Conservation (phyloP, 73 alveolate genomes). For the Paramecium primaurelia region DNA sequence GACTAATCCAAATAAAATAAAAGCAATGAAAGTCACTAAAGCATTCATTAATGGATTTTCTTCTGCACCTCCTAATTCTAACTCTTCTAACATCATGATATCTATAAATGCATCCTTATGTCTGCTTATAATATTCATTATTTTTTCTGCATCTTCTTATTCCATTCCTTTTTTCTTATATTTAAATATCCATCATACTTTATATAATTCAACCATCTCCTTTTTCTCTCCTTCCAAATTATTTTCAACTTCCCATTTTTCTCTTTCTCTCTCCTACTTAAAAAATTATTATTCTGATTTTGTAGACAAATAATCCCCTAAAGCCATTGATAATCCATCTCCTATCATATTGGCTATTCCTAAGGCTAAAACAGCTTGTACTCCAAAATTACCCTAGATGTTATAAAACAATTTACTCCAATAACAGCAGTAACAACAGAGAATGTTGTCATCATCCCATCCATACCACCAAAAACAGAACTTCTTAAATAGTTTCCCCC, state of each 20-base stretch:
- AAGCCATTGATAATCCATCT: slow-evolving; percentile 52
- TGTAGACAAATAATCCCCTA: slow-evolving; percentile 57
- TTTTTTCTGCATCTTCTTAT: slow-evolving; percentile 28
- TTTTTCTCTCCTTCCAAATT: slow-evolving; percentile 54
- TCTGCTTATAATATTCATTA: not conserved
- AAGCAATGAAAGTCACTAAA: slow-evolving; percentile 41
- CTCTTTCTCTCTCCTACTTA: slow-evolving; percentile 28
- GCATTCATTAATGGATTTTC: slow-evolving; percentile 51
- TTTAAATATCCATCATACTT: not conserved
- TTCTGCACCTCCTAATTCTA: slow-evolving; percentile 50
- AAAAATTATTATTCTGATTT: slow-evolving; percentile 42
- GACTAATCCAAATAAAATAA: slow-evolving; percentile 48
- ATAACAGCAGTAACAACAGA: slow-evolving; percentile 41
- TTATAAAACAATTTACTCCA: not conserved
- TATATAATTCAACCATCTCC: slow-evolving; percentile 49
- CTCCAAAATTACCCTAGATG: slow-evolving; percentile 18
- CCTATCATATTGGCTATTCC: slow-evolving; percentile 48
- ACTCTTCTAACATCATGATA: slow-evolving; percentile 60
- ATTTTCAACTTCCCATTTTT: slow-evolving; percentile 61
- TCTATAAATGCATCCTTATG: slow-evolving; percentile 49
- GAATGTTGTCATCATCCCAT: slow-evolving; percentile 61
- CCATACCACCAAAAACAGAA: slow-evolving; percentile 63
- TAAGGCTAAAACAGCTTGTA: not conserved
- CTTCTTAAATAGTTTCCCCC: slow-evolving; percentile 48
- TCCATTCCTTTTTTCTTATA: slow-evolving; percentile 45